Evolutionary conservation across 768 basidiomycete genomes (phyloP), one percentile per base, ranked within the genome.

Genomic region (Lentinula boryana): DNA sequence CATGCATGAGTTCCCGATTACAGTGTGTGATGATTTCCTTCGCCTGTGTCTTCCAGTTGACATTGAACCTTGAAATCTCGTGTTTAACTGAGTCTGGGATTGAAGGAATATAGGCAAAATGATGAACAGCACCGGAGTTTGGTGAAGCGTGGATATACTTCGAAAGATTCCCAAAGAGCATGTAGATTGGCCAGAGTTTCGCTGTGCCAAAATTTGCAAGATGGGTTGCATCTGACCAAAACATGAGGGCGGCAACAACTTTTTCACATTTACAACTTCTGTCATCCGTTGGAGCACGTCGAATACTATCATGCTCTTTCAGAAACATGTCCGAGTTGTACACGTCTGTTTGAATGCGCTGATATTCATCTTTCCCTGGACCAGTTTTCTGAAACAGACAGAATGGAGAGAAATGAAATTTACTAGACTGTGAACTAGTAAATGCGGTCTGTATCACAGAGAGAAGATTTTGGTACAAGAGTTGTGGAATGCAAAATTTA

Each of bases 111-210:
- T 43, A 43, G 16, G 41, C 41, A 43, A 43, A 13, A n/a, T 43
- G 41, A n/a, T 43, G 13, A 6, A 43, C 41, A 16, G 41, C 41
- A 16, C 43, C 43, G 0, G 63, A 62, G 1, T 60, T 63, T 0
- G 76, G 76, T 23, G 70, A 69, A 13, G 54, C 64, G 0, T 71
- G 67, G 0, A 62, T 59, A 54, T 77, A 76, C 59, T 81, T 80
- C 1, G 74, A 77, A 12, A 72, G 66, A 32, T 74, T 74, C 0
- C 75, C 75, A 54, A 78, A 69, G 43, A 61, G 74, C 40, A 58
- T 80, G 80, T 0, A 76, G 54, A 36, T 36, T 1, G 78, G 78
- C 78, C 76, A 80, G 4, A 77, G 66, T 0, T 67, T 64, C 0
- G 73, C 70, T 33, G 58, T 67, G 0, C 76, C 75, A 62, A 78